These are phyloP conservation scores for Lentinula guzmanii DNA, from an alignment of 768 basidiomycete genomes.

Conservation along the genomic window DNA sequence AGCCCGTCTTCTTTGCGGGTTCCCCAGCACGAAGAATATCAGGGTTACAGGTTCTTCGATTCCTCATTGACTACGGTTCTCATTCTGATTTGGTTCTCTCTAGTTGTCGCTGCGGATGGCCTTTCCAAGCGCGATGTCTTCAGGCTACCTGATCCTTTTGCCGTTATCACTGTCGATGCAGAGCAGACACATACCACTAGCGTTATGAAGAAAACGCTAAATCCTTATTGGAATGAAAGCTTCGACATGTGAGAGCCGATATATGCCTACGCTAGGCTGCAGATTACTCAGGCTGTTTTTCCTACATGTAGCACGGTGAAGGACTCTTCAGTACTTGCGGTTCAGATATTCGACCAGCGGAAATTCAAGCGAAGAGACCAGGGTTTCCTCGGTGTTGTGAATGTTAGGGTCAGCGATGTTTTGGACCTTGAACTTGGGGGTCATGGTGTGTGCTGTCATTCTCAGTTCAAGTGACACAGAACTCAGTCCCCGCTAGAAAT, in stretches of 20 bases:
- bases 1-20: not conserved
- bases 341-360: slow-evolving; percentile 98
- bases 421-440: slow-evolving; percentile 89
- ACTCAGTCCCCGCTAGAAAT: slow-evolving; percentile 56
- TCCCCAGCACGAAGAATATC: slow-evolving; percentile 60
- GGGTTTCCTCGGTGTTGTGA: slow-evolving; percentile 97
- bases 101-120: slow-evolving; percentile 94
- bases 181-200: slow-evolving; percentile 97
- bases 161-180: slow-evolving; percentile 96
- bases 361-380: slow-evolving; percentile 99
- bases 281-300: slow-evolving; percentile 5
- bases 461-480: slow-evolving; percentile 2
- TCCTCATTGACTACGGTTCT: not conserved
- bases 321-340: slow-evolving; percentile 95
- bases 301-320: slow-evolving; percentile 69
- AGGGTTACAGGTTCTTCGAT: slow-evolving; percentile 58
- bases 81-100: slow-evolving; percentile 1
- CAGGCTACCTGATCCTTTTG: slow-evolving; percentile 95
- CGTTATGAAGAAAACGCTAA: slow-evolving; percentile 93
- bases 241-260: slow-evolving; percentile 82
- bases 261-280: not conserved
- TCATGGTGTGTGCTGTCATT: slow-evolving; percentile 59
- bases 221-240: slow-evolving; percentile 97
- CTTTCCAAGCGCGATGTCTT: slow-evolving; percentile 94
- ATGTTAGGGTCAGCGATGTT: slow-evolving; percentile 85